Evolutionary conservation across 2,329 filamentous ascomycete genomes (phyloP), one percentile per base, ranked within the genome.

Genomic region (Ophiostoma ips): DNA sequence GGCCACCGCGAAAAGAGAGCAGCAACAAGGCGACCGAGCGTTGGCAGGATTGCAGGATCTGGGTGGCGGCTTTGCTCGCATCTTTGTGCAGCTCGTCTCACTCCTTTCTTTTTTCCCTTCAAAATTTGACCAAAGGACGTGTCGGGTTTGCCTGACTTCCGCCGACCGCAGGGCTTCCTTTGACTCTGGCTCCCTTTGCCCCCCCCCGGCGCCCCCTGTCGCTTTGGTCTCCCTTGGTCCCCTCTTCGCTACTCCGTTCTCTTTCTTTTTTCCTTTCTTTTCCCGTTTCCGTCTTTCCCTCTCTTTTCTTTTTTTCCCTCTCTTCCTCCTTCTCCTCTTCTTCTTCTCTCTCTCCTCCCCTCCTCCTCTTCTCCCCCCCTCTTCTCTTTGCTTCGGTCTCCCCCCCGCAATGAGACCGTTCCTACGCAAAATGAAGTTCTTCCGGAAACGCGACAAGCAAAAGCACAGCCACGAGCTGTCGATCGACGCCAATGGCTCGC

Each of bases 361-460:
- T 34, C 21, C 30, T 36, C 18, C n/a, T 30, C 28, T 24, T 12
- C 33, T 36, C 38, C 18, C 28, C 50, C 15, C 11, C 13, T 15
- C 18, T 15, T 12, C 21, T 31, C 35, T 15, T 15, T 15, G 10
- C n/a, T n/a, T n/a, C n/a, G n/a, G n/a, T n/a, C n/a, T n/a, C n/a
- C n/a, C n/a, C 35, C 16, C 8, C 6, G 13, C 19, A 12, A 53
- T 55, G 53, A 51, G 45, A 33, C 46, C 53, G n/a, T 31, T 48
- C 48, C 46, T 49, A 21, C 41, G 49, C 56, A 61, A 57, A 49
- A 64, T 64, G 61, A 60, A 58, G 52, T 60, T 65, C 51, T 65
- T 65, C 58, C 59, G 54, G 52, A 59, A 58, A 53, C 60, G 60
- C 50, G 62, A 65, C 55, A 65, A 65, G 55, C 54, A 57, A 33